Conservation (phyloP, 1,284 basidiomycete species). For the Volvariella volvacea region DNA sequence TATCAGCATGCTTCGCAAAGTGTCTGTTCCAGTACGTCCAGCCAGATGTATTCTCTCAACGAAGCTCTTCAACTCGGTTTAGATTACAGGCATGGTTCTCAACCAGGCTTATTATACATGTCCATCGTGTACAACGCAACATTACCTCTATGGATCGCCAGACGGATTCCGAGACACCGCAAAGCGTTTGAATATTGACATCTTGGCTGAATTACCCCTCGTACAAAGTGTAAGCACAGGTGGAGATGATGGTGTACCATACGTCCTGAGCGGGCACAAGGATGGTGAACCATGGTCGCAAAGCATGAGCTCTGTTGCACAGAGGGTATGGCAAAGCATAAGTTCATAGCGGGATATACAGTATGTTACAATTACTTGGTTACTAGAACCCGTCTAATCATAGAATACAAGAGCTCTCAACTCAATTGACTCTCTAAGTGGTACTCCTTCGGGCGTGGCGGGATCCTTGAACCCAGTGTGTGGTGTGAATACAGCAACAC, state of each 20-base stretch:
- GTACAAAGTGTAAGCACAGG: constrained; percentile 71
- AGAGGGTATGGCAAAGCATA: neutral
- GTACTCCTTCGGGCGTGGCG: constrained; percentile 34
- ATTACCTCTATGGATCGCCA: constrained; percentile 58
- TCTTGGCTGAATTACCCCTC: constrained; percentile 85
- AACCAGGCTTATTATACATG: constrained; percentile 93
- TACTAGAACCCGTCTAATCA: constrained; percentile 16
- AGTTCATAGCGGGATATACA: neutral
- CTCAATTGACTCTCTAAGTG: constrained; percentile 42
- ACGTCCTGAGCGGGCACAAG: constrained; percentile 18
- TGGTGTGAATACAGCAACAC: constrained; percentile 37
- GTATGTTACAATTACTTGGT: neutral
- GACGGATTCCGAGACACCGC: constrained; percentile 64
- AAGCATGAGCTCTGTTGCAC: neutral
- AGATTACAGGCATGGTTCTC: constrained; percentile 87
- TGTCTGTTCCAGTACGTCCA: constrained; percentile 73
- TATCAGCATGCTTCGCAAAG: constrained; percentile 89
- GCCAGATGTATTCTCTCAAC: neutral
- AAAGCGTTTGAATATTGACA: constrained; percentile 47
- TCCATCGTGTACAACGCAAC: constrained; percentile 62
- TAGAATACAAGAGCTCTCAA: constrained; percentile 45
- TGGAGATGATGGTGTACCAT: constrained; percentile 72
- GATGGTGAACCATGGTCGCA: neutral
- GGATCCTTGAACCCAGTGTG: constrained; percentile 43
- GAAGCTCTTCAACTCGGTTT: constrained; percentile 1